Evolutionary conservation across 179 eudicot genomes (phyloP).

Genomic region (Beta macrorhiza): DNA sequence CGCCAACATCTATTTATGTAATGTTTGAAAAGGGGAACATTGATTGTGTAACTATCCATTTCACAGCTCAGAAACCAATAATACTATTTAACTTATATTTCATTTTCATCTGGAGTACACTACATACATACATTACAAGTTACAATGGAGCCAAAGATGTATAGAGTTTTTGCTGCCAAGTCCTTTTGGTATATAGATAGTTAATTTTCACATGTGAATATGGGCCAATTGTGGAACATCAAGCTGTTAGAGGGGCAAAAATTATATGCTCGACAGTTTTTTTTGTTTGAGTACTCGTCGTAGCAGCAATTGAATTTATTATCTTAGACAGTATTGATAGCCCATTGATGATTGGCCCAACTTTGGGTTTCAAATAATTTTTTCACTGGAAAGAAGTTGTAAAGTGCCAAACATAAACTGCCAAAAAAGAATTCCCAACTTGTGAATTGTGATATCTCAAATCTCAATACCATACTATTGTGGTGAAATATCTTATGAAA

Average conservation of each 20-base stretch:
- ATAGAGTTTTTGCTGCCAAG: not conserved
- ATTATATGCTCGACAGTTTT: not conserved
- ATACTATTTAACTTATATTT: not conserved
- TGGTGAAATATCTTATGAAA: constrained; percentile 26
- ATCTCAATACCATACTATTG: constrained; percentile 18
- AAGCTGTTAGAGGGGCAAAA: not conserved
- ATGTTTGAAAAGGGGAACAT: constrained; percentile 23
- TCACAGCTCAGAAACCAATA: constrained; percentile 22
- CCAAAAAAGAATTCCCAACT: constrained; percentile 13
- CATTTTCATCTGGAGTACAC: constrained; percentile 4
- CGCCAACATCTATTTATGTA: constrained; percentile 13
- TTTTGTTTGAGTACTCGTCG: not conserved
- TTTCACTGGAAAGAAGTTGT: not conserved
- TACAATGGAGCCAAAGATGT: not conserved
- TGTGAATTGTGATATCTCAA: constrained; percentile 12
- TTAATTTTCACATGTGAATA: constrained; percentile 9
- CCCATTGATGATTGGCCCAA: constrained; percentile 29
- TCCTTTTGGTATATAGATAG: not conserved
- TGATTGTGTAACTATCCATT: constrained; percentile 27
- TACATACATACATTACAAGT: too few species aligned
- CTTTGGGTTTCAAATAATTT: not conserved
- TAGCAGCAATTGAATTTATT: constrained; percentile 1
- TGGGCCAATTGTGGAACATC: constrained; percentile 23
- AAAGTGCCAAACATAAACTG: constrained; percentile 25
- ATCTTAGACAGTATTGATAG: constrained; percentile 15